These are phyloP conservation scores for Rauvolfia tetraphylla DNA, from an alignment of 257 asterid species.

Conservation along the genomic window DNA sequence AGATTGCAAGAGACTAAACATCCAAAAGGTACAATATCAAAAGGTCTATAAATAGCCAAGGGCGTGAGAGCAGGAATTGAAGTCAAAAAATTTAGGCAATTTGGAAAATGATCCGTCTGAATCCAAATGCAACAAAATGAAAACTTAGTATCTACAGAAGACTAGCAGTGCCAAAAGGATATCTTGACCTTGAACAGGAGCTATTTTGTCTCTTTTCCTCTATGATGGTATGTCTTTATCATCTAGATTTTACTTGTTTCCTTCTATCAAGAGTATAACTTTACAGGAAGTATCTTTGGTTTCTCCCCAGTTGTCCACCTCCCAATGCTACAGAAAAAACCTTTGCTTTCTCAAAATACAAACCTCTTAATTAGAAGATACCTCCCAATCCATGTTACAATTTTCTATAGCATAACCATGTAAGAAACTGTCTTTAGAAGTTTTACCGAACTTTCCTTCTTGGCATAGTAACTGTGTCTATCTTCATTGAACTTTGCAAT, in stretches of 20 bases:
- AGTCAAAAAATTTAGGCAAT: neutral
- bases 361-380: neutral
- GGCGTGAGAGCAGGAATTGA: neutral
- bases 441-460: neutral
- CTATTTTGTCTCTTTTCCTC: neutral
- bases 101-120: neutral
- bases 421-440: neutral
- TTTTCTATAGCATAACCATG: neutral
- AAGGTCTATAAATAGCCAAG: neutral
- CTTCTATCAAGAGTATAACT: neutral
- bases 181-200: neutral
- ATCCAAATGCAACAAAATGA: neutral
- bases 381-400: neutral
- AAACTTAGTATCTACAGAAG: neutral
- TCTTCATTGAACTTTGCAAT: neutral
- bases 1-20: neutral
- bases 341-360: neutral
- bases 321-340: neutral
- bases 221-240: neutral
- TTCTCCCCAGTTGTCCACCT: neutral
- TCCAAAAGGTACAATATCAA: neutral
- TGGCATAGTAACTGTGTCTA: neutral
- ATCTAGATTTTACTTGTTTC: neutral
- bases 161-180: neutral
- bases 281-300: neutral